These are phyloP conservation scores for Mucor racemosus DNA, from an alignment of 371 early-diverging fungal genomes.

Conservation along the genomic window DNA sequence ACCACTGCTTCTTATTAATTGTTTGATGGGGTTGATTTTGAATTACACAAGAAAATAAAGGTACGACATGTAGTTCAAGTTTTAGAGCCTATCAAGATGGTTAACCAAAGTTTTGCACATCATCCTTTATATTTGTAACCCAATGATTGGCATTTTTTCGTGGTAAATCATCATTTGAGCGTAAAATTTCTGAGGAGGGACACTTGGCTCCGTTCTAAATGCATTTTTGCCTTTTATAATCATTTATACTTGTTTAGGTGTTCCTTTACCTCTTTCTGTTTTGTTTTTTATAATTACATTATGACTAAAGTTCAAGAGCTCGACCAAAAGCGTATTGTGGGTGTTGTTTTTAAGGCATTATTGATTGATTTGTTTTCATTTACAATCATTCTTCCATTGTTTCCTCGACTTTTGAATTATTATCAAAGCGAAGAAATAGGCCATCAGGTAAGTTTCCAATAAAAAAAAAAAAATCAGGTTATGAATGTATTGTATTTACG, in stretches of 20 bases:
- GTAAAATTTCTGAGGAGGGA: too few relatives aligned
- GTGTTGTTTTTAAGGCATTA: slow-evolving; percentile 72
- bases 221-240: background rate
- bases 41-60: too few relatives aligned
- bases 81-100: too few relatives aligned
- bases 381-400: slow-evolving; percentile 95
- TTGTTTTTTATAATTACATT: background rate
- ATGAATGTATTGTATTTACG: too few relatives aligned
- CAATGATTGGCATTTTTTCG: too few relatives aligned
- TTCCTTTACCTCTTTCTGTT: background rate
- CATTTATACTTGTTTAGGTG: background rate
- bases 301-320: slow-evolving; percentile 13
- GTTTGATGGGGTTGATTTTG: too few relatives aligned
- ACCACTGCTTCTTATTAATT: too few relatives aligned
- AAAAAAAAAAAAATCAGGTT: too few relatives aligned
- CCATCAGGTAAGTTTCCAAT: slow-evolving; percentile 42
- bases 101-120: too few relatives aligned
- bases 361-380: slow-evolving; percentile 95
- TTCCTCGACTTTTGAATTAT: slow-evolving; percentile 74
- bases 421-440: slow-evolving; percentile 61
- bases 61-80: too few relatives aligned
- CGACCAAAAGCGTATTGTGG: slow-evolving; percentile 17
- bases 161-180: too few relatives aligned
- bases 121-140: too few relatives aligned
- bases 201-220: slow-evolving; percentile 1